Percentiles rank a stretch among this genome's conserved stretches.
phyloP scores from a whole-genome alignment of 306 rosid genomes.

The Ziziphus jujuba region DNA sequence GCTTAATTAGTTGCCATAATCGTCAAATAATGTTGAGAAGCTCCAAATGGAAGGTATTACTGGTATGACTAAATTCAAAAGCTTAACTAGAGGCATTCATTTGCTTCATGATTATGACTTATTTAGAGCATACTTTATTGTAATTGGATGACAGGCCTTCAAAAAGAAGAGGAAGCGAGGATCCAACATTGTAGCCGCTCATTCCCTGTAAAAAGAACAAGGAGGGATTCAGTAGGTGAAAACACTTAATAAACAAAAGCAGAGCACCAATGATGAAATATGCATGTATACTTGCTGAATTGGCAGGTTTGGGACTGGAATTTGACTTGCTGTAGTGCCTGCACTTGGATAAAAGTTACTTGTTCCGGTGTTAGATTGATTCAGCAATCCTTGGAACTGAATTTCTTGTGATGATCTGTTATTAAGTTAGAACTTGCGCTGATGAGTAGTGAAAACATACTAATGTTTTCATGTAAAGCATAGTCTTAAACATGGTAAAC shows the following conservation, averaged over 20 bases:
- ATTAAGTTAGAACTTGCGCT: not conserved
- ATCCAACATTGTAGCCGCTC: conserved; percentile 1
- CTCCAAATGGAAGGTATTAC: too few species aligned
- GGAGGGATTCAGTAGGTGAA: too few species aligned
- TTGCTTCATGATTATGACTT: not conserved
- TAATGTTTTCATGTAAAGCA: too few species aligned
- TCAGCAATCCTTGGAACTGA: conserved; percentile 12
- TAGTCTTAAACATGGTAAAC: too few species aligned
- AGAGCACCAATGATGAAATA: not conserved
- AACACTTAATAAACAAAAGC: too few species aligned
- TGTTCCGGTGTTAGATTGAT: not conserved
- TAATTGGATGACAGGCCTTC: conserved; percentile 2
- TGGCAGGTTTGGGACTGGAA: conserved; percentile 17
- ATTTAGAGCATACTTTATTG: conserved; percentile 3
- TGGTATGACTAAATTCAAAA: too few species aligned
- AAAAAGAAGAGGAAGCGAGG: not conserved
- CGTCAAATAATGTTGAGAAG: too few species aligned
- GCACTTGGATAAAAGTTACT: not conserved
- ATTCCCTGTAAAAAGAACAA: conserved; percentile 12
- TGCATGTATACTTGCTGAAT: not conserved
- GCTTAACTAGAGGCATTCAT: not conserved
- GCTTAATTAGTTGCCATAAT: too few species aligned
- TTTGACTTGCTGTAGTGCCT: conserved; percentile 7
- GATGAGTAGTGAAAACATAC: not conserved
- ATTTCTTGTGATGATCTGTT: conserved; percentile 24